Percentiles rank a stretch among this genome's conserved stretches.
phyloP scores from a whole-genome alignment of 208 protist species.

The Tritrichomonas musculus region DNA sequence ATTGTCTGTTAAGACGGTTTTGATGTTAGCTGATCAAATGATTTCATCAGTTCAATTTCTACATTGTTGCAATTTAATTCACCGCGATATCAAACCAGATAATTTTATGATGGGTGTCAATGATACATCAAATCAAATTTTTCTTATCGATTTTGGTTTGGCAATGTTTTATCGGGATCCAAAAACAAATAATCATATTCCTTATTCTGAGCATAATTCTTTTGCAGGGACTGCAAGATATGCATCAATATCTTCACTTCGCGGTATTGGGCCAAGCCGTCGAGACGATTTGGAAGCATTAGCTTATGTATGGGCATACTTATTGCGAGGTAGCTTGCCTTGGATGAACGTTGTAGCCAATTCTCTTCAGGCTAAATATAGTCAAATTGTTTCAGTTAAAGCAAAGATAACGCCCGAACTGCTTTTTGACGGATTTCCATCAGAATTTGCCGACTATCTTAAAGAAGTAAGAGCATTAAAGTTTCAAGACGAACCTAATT shows the following conservation, averaged over 20 bases:
- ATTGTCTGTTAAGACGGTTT: conserved; percentile 92
- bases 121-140: conserved; percentile 55
- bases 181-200: conserved; percentile 93
- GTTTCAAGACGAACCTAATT: conserved; percentile 97
- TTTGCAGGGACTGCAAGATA: conserved; percentile 97
- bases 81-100: conserved; percentile 11
- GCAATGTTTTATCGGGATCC: conserved; percentile 96
- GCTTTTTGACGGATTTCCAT: neutral
- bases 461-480: conserved; percentile 82
- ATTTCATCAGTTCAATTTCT: conserved; percentile 44
- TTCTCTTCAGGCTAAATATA: neutral
- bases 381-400: neutral
- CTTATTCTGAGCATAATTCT: conserved; percentile 94
- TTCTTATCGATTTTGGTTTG: conserved; percentile 62
- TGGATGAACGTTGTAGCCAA: conserved; percentile 80
- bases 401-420: neutral
- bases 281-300: conserved; percentile 72
- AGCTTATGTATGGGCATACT: conserved; percentile 96
- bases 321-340: conserved; percentile 86
- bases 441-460: conserved; percentile 52
- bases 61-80: neutral
- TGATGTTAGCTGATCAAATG: conserved; percentile 93
- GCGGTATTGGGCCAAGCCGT: conserved; percentile 83
- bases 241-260: conserved; percentile 95
- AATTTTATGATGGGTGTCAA: neutral